These are phyloP conservation scores for Russula vinacea DNA, from an alignment of 768 basidiomycete species.

Conservation along the genomic window DNA sequence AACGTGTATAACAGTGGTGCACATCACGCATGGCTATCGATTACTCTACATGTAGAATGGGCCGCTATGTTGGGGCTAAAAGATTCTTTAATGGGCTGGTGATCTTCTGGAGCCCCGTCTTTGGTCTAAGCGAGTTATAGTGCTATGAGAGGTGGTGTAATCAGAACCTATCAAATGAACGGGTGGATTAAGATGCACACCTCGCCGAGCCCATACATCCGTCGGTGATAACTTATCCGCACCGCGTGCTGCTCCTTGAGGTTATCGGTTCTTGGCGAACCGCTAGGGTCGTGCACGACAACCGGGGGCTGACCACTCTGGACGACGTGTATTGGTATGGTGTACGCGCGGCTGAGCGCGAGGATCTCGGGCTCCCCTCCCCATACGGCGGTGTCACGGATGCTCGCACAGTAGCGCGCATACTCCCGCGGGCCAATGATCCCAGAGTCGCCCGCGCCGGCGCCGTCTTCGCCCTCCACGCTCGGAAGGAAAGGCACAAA, in stretches of 20 bases:
- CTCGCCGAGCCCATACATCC: constrained; percentile 95
- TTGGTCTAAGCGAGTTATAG: constrained; percentile 81
- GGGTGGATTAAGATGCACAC: constrained; percentile 44
- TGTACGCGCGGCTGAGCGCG: constrained; percentile 77
- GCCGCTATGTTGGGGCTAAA: constrained; percentile 12
- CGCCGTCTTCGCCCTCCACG: constrained; percentile 62
- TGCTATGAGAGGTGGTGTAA: constrained; percentile 48
- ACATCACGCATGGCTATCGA: constrained; percentile 7
- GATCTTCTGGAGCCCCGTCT: constrained; percentile 30
- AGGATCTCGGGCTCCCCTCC: constrained; percentile 97
- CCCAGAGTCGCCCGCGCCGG: constrained; percentile 60
- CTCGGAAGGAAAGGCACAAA: constrained; percentile 92
- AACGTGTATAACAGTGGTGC: constrained; percentile 1
- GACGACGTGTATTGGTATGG: constrained; percentile 85
- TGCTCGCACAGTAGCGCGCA: constrained; percentile 67
- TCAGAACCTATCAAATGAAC: neutral
- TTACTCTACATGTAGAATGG: neutral
- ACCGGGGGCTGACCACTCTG: constrained; percentile 78
- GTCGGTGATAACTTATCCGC: constrained; percentile 86
- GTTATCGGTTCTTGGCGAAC: constrained; percentile 35
- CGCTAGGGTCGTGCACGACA: constrained; percentile 72
- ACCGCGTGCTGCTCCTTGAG: constrained; percentile 44
- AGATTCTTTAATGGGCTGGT: constrained; percentile 28
- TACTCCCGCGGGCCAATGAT: constrained; percentile 69
- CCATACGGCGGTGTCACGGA: constrained; percentile 87